Percentiles rank a stretch among this genome's conserved stretches.
Evolutionary conservation across 176 grass and related monocot genomes (phyloP).

Genomic region (bread wheat (Triticum aestivum)): DNA sequence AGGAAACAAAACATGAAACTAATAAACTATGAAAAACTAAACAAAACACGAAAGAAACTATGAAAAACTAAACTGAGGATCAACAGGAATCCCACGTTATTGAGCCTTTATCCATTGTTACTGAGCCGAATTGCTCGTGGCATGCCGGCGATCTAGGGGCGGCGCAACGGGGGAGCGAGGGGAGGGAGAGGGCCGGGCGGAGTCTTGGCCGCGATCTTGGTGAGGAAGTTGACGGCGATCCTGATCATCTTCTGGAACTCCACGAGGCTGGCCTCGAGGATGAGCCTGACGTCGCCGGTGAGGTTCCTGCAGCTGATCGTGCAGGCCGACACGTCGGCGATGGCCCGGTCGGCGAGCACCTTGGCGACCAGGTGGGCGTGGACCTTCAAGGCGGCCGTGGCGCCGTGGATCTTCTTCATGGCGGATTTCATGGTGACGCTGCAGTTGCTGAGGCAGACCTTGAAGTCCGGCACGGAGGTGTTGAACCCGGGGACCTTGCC

Average conservation of each 20-base stretch:
- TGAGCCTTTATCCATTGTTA: not conserved
- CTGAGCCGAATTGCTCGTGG: not conserved
- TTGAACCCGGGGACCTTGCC: constrained; percentile 51
- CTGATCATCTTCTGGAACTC: constrained; percentile 51
- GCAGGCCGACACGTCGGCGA: constrained; percentile 34
- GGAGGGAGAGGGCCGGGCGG: not conserved
- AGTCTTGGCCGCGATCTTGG: constrained; percentile 13
- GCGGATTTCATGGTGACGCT: constrained; percentile 40
- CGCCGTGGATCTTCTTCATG: constrained; percentile 58
- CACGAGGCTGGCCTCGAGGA: constrained; percentile 35
- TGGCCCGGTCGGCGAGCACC: constrained; percentile 25
- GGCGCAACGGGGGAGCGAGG: not conserved
- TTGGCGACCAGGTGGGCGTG: constrained; percentile 17
- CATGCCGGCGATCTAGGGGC: not conserved
- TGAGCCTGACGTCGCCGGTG: constrained; percentile 36
- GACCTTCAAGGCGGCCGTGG: constrained; percentile 25
- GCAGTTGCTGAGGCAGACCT: constrained; percentile 40
- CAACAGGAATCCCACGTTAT: not conserved
- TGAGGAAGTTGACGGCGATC: constrained; percentile 36
- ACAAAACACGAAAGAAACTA: not conserved
- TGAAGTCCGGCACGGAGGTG: constrained; percentile 23
- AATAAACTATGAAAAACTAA: not conserved
- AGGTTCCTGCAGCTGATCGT: constrained; percentile 31
- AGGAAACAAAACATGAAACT: not conserved
- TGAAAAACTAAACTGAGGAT: not conserved